Evolutionary conservation across 2,329 filamentous ascomycete genomes (phyloP).

Genomic region (Verticillium longisporum): DNA sequence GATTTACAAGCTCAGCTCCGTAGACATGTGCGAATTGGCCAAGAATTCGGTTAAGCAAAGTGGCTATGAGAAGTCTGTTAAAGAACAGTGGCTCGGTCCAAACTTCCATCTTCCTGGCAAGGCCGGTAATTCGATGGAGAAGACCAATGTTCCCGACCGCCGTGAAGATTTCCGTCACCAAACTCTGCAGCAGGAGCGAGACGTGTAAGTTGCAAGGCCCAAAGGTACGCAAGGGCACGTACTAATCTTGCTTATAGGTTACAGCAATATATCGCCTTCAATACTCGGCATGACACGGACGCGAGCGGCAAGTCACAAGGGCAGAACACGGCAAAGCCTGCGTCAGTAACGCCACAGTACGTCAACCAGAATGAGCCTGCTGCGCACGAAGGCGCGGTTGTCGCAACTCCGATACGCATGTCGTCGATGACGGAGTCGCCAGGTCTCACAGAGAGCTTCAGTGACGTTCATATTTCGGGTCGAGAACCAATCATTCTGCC

Average conservation of each 20-base stretch:
- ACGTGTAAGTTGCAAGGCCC: slow-evolving; percentile 56
- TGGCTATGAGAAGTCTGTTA: slow-evolving; percentile 83
- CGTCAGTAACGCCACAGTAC: not conserved
- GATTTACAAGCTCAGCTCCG: slow-evolving; percentile 94
- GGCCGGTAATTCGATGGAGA: slow-evolving; percentile 83
- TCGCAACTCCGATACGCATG: not conserved
- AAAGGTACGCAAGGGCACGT: not conserved
- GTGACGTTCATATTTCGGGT: slow-evolving; percentile 43
- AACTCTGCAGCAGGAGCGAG: slow-evolving; percentile 75
- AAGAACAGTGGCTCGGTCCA: slow-evolving; percentile 83
- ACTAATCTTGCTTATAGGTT: slow-evolving; percentile 21
- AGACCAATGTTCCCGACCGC: slow-evolving; percentile 93
- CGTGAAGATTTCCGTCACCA: slow-evolving; percentile 85
- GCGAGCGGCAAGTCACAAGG: not conserved
- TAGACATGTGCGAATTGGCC: slow-evolving; percentile 97
- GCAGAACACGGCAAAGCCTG: not conserved
- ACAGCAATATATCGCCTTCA: slow-evolving; percentile 25
- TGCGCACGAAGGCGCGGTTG: not conserved
- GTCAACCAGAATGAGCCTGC: not conserved
- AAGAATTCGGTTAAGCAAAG: slow-evolving; percentile 95
- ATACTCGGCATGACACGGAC: not conserved
- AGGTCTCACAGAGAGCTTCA: slow-evolving; percentile 29
- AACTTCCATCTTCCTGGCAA: slow-evolving; percentile 74
- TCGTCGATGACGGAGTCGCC: slow-evolving; percentile 5
- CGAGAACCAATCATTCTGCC: slow-evolving; percentile 66